Evolutionary conservation across 2,329 filamentous ascomycete species (phyloP).

Genomic region (Scopulariopsis brevicaulis): DNA sequence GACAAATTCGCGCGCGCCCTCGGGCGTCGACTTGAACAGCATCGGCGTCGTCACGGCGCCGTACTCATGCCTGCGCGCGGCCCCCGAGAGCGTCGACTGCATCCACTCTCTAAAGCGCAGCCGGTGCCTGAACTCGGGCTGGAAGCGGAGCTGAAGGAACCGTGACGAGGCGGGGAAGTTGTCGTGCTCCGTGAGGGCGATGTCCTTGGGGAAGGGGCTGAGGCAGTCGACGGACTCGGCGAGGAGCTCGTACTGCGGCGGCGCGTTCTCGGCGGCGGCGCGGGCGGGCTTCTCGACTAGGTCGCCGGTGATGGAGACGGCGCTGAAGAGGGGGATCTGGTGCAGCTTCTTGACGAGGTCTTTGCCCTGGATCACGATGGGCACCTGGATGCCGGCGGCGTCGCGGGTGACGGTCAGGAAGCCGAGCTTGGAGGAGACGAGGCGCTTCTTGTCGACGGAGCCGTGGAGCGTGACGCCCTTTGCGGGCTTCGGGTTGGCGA

Average conservation of each 20-base stretch:
- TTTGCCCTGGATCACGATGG: slow-evolving; percentile 23
- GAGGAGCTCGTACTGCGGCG: slow-evolving; percentile 10
- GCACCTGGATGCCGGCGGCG: slow-evolving; percentile 17
- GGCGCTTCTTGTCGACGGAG: slow-evolving; percentile 58
- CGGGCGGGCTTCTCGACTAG: slow-evolving; percentile 12
- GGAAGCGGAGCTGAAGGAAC: slow-evolving; percentile 76
- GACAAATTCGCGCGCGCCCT: slow-evolving; percentile 88
- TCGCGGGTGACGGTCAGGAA: slow-evolving; percentile 49
- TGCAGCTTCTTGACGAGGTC: slow-evolving; percentile 29
- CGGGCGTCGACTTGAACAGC: slow-evolving; percentile 94
- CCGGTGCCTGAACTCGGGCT: slow-evolving; percentile 52
- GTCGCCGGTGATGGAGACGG: slow-evolving; percentile 35
- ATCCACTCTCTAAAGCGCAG: slow-evolving; percentile 59
- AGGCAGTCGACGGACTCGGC: slow-evolving; percentile 49
- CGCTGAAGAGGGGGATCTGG: slow-evolving; percentile 35
- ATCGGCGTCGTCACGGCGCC: slow-evolving; percentile 83
- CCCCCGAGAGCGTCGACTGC: slow-evolving; percentile 36
- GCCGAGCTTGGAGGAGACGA: slow-evolving; percentile 56
- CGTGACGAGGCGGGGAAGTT: slow-evolving; percentile 64
- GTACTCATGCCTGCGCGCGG: slow-evolving; percentile 48
- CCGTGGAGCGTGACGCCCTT: slow-evolving; percentile 39
- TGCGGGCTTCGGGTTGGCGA: slow-evolving; percentile 6
- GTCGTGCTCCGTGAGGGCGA: slow-evolving; percentile 65
- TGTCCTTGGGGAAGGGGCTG: slow-evolving; percentile 62
- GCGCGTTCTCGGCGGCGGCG: slow-evolving; percentile 10